Evolutionary conservation across 2,329 filamentous ascomycete species (phyloP).

Genomic region (Paracamarosporium sp.): DNA sequence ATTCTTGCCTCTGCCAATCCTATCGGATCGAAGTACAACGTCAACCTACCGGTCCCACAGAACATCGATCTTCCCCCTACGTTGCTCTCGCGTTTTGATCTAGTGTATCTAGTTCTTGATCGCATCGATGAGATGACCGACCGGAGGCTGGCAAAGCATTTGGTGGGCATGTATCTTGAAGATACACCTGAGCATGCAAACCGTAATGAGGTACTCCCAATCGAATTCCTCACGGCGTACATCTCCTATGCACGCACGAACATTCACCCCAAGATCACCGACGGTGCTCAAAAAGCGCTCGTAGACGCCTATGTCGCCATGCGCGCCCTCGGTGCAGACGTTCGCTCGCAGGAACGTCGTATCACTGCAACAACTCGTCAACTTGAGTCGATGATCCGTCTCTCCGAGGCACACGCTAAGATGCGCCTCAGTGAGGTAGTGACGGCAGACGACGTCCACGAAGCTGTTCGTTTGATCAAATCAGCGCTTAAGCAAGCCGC

Average conservation of each 20-base stretch:
- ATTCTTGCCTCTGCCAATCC: conserved; percentile 98
- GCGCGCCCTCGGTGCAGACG: conserved; percentile 79
- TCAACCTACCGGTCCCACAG: conserved; percentile 91
- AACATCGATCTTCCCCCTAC: conserved; percentile 98
- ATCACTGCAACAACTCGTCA: conserved; percentile 98
- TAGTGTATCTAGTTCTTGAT: conserved; percentile 96
- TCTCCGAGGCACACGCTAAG: conserved; percentile 94
- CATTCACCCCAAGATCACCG: conserved; percentile 81
- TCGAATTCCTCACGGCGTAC: conserved; percentile 95
- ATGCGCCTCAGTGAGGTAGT: conserved; percentile 86
- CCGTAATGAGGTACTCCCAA: conserved; percentile 75
- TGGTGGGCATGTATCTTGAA: conserved; percentile 96
- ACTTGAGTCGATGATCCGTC: conserved; percentile 97
- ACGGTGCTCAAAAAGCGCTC: conserved; percentile 81
- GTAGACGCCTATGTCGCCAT: conserved; percentile 90
- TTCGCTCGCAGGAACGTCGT: conserved; percentile 85
- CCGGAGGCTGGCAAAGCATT: conserved; percentile 85
- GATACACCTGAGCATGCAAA: conserved; percentile 88
- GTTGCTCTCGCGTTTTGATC: conserved; percentile 91
- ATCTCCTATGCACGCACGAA: conserved; percentile 94
- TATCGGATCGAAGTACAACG: conserved; percentile 97
- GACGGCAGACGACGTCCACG: conserved; percentile 80
- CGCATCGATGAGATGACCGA: conserved; percentile 90
- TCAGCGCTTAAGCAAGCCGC: conserved; percentile 94
- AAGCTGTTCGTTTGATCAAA: conserved; percentile 92